Conservation (phyloP, 2,329 filamentous ascomycete genomes). For the Gnomoniopsis smithogilvyi region DNA sequence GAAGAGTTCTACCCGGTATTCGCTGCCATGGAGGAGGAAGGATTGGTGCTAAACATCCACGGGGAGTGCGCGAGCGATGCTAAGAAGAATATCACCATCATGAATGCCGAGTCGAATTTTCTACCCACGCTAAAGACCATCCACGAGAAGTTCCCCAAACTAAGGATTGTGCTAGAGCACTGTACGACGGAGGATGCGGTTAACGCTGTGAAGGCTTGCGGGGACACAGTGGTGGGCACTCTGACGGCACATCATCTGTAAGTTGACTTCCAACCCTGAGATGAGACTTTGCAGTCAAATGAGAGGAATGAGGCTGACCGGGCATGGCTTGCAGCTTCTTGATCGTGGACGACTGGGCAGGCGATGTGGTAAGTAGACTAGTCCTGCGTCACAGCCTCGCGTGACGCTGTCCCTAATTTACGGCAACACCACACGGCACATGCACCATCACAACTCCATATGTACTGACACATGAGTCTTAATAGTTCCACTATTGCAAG, state of each 20-base stretch:
- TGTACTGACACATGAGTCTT: neutral
- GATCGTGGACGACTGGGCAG: slow-evolving; percentile 67
- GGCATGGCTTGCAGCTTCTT: slow-evolving; percentile 40
- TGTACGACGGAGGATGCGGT: slow-evolving; percentile 83
- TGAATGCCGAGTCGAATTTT: slow-evolving; percentile 74
- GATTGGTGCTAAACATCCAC: slow-evolving; percentile 75
- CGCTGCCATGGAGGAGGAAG: slow-evolving; percentile 80
- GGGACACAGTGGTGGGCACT: slow-evolving; percentile 70
- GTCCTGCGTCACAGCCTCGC: slow-evolving; percentile 9
- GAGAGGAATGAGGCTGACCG: neutral
- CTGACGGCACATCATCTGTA: slow-evolving; percentile 85
- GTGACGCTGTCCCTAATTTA: neutral
- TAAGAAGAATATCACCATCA: slow-evolving; percentile 44
- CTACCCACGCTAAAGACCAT: slow-evolving; percentile 74
- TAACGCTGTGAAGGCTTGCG: slow-evolving; percentile 72
- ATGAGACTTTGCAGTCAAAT: neutral
- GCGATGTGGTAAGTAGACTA: slow-evolving; percentile 42
- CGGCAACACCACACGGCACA: slow-evolving; percentile 27
- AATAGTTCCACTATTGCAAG: slow-evolving; percentile 68
- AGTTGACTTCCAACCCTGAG: neutral
- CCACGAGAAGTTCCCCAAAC: slow-evolving; percentile 69
- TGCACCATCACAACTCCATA: no score
- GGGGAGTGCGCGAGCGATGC: slow-evolving; percentile 65
- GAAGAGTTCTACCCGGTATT: slow-evolving; percentile 76
- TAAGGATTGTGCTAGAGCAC: slow-evolving; percentile 75